Percentiles rank a stretch among this genome's conserved stretches.
Evolutionary conservation across 2,329 filamentous ascomycete species (phyloP).

Genomic region (Neonectria coccinea): DNA sequence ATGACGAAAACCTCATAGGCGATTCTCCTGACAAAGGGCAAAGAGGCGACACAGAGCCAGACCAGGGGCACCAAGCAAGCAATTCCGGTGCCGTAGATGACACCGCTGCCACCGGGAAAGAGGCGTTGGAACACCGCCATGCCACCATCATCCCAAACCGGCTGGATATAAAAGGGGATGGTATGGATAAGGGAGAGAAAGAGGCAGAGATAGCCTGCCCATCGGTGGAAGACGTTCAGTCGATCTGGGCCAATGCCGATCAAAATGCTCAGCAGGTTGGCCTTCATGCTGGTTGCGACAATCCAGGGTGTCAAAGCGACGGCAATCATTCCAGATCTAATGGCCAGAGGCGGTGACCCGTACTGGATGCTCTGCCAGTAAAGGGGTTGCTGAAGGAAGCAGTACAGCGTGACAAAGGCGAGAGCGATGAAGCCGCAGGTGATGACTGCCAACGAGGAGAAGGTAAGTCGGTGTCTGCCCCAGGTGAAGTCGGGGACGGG

Average conservation of each 20-base stretch:
- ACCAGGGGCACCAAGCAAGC: slow-evolving; percentile 84
- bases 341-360: slow-evolving; percentile 88
- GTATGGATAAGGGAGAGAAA: slow-evolving; percentile 86
- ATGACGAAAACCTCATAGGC: slow-evolving; percentile 89
- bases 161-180: slow-evolving; percentile 89
- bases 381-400: slow-evolving; percentile 87
- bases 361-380: slow-evolving; percentile 90
- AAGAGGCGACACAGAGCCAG: slow-evolving; percentile 86
- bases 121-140: slow-evolving; percentile 76
- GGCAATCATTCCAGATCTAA: slow-evolving; percentile 90
- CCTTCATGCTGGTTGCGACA: slow-evolving; percentile 88
- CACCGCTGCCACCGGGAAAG: slow-evolving; percentile 72
- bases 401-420: slow-evolving; percentile 81
- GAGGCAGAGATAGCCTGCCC: slow-evolving; percentile 88
- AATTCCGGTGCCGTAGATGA: slow-evolving; percentile 87
- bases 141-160: slow-evolving; percentile 84
- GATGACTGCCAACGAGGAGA: slow-evolving; percentile 82
- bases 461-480: slow-evolving; percentile 77
- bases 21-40: slow-evolving; percentile 79
- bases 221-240: slow-evolving; percentile 92
- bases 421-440: slow-evolving; percentile 75
- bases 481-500: slow-evolving; percentile 81
- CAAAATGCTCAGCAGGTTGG: slow-evolving; percentile 84
- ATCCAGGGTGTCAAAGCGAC: slow-evolving; percentile 95
- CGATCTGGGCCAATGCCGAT: slow-evolving; percentile 94